Conservation (phyloP, 805 yeast species). For the Cyberlindnera samutprakarnensis region DNA sequence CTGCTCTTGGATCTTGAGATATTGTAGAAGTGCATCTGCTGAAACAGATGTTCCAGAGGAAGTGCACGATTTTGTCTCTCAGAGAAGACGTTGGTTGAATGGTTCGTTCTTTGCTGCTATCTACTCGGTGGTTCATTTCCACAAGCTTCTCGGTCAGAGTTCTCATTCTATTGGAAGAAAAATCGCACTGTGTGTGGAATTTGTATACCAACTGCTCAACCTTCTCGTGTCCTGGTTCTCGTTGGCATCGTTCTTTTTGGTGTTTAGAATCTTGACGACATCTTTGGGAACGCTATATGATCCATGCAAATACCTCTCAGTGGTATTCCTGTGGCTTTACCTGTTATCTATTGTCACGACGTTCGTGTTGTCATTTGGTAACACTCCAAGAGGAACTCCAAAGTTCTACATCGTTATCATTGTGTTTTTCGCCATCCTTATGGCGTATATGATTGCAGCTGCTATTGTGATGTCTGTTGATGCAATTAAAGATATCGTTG, state of each 20-base stretch:
- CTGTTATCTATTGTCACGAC: slow-evolving; percentile 75
- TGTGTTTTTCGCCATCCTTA: slow-evolving; percentile 73
- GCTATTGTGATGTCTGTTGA: slow-evolving; percentile 73
- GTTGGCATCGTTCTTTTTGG: slow-evolving; percentile 81
- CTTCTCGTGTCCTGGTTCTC: slow-evolving; percentile 89
- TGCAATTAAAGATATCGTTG: slow-evolving; percentile 48
- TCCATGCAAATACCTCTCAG: slow-evolving; percentile 72
- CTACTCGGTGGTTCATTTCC: slow-evolving; percentile 74
- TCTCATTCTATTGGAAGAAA: slow-evolving; percentile 67
- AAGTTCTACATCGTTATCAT: slow-evolving; percentile 70
- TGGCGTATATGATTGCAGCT: slow-evolving; percentile 86
- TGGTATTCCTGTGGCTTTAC: slow-evolving; percentile 79
- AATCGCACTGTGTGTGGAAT: slow-evolving; percentile 66
- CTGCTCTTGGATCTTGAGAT: slow-evolving; percentile 70
- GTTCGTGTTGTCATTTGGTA: slow-evolving; percentile 87
- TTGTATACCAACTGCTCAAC: slow-evolving; percentile 66
- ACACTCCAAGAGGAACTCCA: slow-evolving; percentile 87
- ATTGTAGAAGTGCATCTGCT: slow-evolving; percentile 83
- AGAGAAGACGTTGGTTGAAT: slow-evolving; percentile 94
- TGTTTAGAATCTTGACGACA: slow-evolving; percentile 79
- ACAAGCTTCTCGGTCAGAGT: slow-evolving; percentile 61
- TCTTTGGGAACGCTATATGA: slow-evolving; percentile 65
- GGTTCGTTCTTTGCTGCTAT: slow-evolving; percentile 95
- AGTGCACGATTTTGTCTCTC: slow-evolving; percentile 79
- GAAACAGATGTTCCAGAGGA: slow-evolving; percentile 94